Percentiles rank a stretch among this genome's conserved stretches.
Evolutionary conservation across 768 basidiomycete genomes (phyloP).

Genomic region (Thelephora ganbajun): DNA sequence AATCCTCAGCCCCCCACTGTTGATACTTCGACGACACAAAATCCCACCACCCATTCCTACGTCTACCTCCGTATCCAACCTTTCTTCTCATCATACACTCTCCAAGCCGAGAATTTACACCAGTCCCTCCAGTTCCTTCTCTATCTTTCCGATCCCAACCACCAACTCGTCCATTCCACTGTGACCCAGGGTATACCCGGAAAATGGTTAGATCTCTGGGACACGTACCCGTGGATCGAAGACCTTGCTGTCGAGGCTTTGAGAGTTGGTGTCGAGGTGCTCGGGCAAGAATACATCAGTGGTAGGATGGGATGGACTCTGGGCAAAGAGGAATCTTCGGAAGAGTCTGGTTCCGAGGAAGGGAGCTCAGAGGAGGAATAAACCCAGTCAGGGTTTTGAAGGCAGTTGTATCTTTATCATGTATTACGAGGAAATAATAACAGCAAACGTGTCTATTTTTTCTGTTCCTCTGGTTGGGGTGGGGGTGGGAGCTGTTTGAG

Average conservation of each 20-base stretch:
- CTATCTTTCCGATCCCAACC: constrained; percentile 60
- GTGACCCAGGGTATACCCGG: constrained; percentile 73
- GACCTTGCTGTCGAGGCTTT: constrained; percentile 83
- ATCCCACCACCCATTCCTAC: constrained; percentile 73
- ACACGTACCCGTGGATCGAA: constrained; percentile 92
- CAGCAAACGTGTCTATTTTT: constrained; percentile 40
- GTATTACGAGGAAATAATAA: not conserved
- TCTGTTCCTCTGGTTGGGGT: constrained; percentile 59
- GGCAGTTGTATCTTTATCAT: not conserved
- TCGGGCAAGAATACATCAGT: constrained; percentile 87
- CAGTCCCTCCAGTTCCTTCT: constrained; percentile 49
- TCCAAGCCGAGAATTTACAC: constrained; percentile 15
- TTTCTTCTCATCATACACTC: constrained; percentile 43
- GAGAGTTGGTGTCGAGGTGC: constrained; percentile 71
- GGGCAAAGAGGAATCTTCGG: constrained; percentile 14
- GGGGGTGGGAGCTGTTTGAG: constrained; percentile 68
- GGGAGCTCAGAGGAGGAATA: not conserved
- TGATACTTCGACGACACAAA: constrained; percentile 21
- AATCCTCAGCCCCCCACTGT: constrained; percentile 27
- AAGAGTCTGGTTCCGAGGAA: constrained; percentile 5
- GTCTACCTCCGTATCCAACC: constrained; percentile 93
- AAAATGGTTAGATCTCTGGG: constrained; percentile 85
- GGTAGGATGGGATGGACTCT: constrained; percentile 73
- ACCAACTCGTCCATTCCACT: constrained; percentile 63
- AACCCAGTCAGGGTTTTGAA: not conserved